These are phyloP conservation scores for Aurantiochytrium sp. DNA, from an alignment of 108 stramenopile genomes.

Conservation along the genomic window DNA sequence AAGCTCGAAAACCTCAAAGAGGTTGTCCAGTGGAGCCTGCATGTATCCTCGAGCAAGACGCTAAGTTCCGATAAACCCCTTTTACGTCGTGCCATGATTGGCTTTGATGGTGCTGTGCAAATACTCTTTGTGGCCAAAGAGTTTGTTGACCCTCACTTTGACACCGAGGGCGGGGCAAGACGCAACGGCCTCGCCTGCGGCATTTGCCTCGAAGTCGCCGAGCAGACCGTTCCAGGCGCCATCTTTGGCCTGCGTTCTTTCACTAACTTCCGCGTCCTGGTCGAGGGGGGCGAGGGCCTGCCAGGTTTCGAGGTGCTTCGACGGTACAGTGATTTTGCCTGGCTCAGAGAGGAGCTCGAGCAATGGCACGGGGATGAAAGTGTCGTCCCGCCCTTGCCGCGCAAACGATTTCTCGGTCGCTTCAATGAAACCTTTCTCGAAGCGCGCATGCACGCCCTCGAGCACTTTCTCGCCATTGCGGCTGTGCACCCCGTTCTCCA, in stretches of 20 bases:
- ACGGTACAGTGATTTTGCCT: not conserved
- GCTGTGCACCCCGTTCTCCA: not conserved
- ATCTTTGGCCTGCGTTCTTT: not conserved
- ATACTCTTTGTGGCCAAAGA: not conserved
- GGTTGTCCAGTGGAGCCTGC: not conserved
- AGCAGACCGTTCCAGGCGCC: not conserved
- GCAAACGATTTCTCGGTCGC: not conserved
- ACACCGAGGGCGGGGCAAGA: not conserved
- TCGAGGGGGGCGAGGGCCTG: not conserved
- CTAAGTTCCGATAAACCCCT: not conserved
- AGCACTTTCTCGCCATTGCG: not conserved
- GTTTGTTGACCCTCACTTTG: not conserved
- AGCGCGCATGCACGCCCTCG: not conserved
- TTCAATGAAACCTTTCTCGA: not conserved
- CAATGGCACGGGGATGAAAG: not conserved
- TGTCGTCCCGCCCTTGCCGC: not conserved
- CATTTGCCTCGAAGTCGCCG: not conserved
- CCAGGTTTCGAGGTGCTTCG: not conserved
- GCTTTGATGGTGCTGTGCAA: not conserved
- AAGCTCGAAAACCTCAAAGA: not conserved
- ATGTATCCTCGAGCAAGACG: not conserved
- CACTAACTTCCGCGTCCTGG: not conserved
- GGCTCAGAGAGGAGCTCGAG: conserved; percentile 3
- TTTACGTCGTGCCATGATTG: not conserved
- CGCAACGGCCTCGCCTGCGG: not conserved